phyloP scores from a whole-genome alignment of 2,329 filamentous ascomycete species.

The Orbilia quercus region DNA sequence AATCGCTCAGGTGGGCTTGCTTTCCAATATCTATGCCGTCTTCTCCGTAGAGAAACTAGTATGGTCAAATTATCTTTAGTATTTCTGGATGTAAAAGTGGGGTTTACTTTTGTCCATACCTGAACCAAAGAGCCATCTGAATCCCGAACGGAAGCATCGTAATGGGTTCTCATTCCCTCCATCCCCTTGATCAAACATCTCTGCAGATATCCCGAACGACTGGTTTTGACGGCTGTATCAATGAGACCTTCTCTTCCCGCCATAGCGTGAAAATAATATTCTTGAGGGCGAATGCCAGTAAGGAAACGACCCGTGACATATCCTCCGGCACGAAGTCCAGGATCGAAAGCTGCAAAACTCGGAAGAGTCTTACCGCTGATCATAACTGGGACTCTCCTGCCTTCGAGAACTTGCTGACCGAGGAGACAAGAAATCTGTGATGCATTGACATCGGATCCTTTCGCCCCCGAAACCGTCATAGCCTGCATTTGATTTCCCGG shows the following conservation, averaged over 20 bases:
- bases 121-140: conserved; percentile 89
- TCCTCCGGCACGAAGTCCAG: conserved; percentile 86
- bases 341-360: conserved; percentile 92
- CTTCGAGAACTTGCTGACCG: conserved; percentile 95
- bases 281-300: conserved; percentile 94
- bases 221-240: conserved; percentile 98
- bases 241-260: conserved; percentile 97
- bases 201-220: conserved; percentile 94
- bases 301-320: conserved; percentile 97
- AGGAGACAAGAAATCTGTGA: conserved; percentile 98
- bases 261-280: conserved; percentile 99
- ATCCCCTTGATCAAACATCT: conserved; percentile 98
- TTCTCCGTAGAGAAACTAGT: conserved; percentile 90
- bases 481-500: conserved; percentile 98
- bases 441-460: conserved; percentile 91
- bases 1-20: conserved; percentile 89
- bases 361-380: conserved; percentile 96
- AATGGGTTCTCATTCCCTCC: conserved; percentile 91
- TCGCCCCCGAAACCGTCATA: conserved; percentile 97
- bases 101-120: conserved; percentile 32
- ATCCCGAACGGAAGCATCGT: conserved; percentile 93
- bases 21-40: conserved; percentile 95
- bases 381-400: conserved; percentile 94
- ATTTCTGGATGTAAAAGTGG: background rate
- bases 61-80: background rate